Evolutionary conservation across 2,329 filamentous ascomycete genomes (phyloP).

Genomic region (Zasmidium cellare): DNA sequence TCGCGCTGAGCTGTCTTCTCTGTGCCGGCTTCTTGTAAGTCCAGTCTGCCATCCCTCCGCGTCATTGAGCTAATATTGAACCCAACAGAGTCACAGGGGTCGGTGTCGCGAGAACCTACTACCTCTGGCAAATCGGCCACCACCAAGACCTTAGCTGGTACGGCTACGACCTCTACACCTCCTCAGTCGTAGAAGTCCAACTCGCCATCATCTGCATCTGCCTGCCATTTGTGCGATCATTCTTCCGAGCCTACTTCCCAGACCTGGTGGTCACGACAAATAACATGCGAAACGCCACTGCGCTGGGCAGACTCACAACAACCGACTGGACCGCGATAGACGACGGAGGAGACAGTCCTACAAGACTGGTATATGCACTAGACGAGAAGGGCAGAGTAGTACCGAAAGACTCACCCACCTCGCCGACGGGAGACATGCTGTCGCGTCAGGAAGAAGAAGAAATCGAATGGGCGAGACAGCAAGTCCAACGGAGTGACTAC

Average conservation of each 20-base stretch:
- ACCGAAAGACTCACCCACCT: background rate
- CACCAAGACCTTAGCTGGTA: constrained; percentile 18
- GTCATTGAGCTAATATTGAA: background rate
- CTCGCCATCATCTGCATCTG: constrained; percentile 26
- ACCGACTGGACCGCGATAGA: background rate
- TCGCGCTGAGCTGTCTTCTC: constrained; percentile 25
- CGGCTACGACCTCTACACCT: constrained; percentile 22
- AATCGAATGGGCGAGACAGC: constrained; percentile 2
- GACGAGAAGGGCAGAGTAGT: constrained; percentile 6
- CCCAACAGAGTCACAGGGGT: constrained; percentile 22
- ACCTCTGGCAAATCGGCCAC: constrained; percentile 16
- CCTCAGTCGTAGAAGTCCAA: constrained; percentile 23
- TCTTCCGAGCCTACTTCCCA: constrained; percentile 15
- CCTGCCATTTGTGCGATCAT: constrained; percentile 21
- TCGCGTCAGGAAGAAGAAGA: constrained; percentile 4
- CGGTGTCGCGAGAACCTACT: constrained; percentile 26
- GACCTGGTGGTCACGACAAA: background rate
- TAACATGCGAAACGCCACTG: background rate
- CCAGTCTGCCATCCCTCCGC: background rate
- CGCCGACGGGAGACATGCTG: background rate
- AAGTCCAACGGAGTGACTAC: constrained; percentile 3
- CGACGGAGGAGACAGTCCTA: background rate
- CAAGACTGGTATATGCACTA: background rate
- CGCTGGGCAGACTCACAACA: background rate
- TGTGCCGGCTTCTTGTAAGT: constrained; percentile 20